Percentiles rank a stretch among this genome's conserved stretches.
These are phyloP conservation scores for Teunomyces aglyptinius DNA, from an alignment of 805 yeast species.

Conservation along the genomic window DNA sequence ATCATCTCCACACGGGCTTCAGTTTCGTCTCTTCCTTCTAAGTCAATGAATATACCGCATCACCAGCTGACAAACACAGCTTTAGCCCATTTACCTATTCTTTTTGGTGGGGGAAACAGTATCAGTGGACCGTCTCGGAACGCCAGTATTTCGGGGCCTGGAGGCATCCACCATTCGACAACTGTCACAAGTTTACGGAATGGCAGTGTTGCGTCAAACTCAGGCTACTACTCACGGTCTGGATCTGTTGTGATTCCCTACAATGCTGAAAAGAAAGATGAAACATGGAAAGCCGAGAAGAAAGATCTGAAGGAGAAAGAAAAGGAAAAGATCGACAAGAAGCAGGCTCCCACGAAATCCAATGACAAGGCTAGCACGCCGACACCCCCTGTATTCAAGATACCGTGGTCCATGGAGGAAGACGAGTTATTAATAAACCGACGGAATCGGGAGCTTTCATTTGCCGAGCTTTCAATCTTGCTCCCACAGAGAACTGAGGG, in stretches of 20 bases:
- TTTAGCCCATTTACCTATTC: constrained; percentile 42
- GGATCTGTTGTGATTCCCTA: constrained; percentile 40
- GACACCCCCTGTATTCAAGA: constrained; percentile 21
- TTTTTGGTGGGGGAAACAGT: constrained; percentile 41
- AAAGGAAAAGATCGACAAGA: constrained; percentile 7
- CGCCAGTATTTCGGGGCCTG: constrained; percentile 36
- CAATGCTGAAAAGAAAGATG: constrained; percentile 26
- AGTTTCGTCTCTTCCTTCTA: constrained; percentile 42
- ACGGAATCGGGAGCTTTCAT: constrained; percentile 55
- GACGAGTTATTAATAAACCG: constrained; percentile 63
- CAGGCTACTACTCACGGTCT: constrained; percentile 35
- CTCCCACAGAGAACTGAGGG: constrained; percentile 70
- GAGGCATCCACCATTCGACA: constrained; percentile 32
- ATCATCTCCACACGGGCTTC: constrained; percentile 36
- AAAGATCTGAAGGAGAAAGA: constrained; percentile 10
- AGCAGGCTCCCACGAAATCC: neutral
- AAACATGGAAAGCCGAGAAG: constrained; percentile 17
- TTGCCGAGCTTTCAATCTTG: constrained; percentile 71
- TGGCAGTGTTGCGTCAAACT: constrained; percentile 32
- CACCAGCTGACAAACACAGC: constrained; percentile 39
- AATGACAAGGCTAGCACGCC: neutral
- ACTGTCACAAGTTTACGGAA: constrained; percentile 40
- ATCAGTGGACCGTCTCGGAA: constrained; percentile 41
- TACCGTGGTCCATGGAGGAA: constrained; percentile 63
- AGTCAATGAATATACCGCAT: constrained; percentile 47